Evolutionary conservation across 805 yeast species (phyloP).

Genomic region (Yarrowia yakushimensis): DNA sequence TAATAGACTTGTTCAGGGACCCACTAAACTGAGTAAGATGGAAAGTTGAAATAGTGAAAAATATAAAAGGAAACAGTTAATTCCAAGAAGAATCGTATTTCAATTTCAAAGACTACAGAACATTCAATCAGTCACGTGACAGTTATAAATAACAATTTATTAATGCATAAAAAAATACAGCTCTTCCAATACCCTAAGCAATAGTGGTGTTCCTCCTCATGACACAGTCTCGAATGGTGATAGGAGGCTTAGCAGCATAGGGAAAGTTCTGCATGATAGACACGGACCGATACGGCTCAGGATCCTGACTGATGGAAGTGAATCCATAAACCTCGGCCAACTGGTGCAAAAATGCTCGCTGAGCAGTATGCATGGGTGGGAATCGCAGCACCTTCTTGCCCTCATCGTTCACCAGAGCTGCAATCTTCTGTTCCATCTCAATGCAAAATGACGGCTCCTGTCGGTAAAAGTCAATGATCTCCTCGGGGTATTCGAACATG

Average conservation of each 20-base stretch:
- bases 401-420: conserved; percentile 45
- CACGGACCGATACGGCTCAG: conserved; percentile 66
- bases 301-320: conserved; percentile 72
- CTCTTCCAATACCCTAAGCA: no score
- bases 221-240: conserved; percentile 1
- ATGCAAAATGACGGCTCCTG: conserved; percentile 67
- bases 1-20: no score
- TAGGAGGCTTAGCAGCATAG: conserved; percentile 8
- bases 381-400: conserved; percentile 50
- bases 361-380: conserved; percentile 67
- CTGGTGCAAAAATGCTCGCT: conserved; percentile 67
- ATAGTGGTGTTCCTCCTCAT: conserved; percentile 11
- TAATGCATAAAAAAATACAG: neutral
- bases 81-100: no score
- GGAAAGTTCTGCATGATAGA: conserved; percentile 18
- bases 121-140: no score
- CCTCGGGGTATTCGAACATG: conserved; percentile 31
- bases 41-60: no score
- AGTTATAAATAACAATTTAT: neutral
- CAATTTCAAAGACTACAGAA: no score
- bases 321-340: conserved; percentile 57
- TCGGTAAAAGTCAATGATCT: conserved; percentile 46
- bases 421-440: conserved; percentile 54
- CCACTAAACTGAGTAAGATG: no score
- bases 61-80: no score